Percentiles rank a stretch among this genome's conserved stretches.
phyloP scores from a whole-genome alignment of 768 basidiomycete species.

The Pleurotus ostreatus region DNA sequence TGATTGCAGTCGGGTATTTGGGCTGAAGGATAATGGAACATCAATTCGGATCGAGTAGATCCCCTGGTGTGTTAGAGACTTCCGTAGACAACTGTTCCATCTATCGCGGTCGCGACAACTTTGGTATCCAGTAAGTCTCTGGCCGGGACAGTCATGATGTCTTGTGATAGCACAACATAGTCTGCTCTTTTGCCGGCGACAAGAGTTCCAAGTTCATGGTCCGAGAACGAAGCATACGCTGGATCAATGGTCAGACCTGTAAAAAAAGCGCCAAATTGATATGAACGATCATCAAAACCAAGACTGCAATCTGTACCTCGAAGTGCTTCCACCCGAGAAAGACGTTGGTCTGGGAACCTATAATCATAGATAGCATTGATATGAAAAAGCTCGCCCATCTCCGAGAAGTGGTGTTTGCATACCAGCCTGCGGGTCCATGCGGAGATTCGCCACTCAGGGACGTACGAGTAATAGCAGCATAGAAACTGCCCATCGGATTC shows the following conservation, averaged over 20 bases:
- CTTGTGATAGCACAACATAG: slow-evolving; percentile 76
- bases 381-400: background rate
- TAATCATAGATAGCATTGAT: background rate
- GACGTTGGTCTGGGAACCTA: slow-evolving; percentile 81
- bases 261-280: background rate
- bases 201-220: slow-evolving; percentile 70
- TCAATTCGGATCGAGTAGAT: background rate
- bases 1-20: background rate
- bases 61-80: slow-evolving; percentile 16
- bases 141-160: slow-evolving; percentile 68
- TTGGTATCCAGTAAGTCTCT: slow-evolving; percentile 61
- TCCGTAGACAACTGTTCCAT: slow-evolving; percentile 53
- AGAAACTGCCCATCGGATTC: slow-evolving; percentile 82
- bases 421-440: slow-evolving; percentile 84
- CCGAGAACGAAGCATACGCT: slow-evolving; percentile 84
- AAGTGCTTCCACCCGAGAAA: slow-evolving; percentile 75
- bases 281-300: background rate
- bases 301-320: slow-evolving; percentile 38
- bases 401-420: slow-evolving; percentile 17
- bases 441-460: slow-evolving; percentile 71
- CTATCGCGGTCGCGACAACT: slow-evolving; percentile 75
- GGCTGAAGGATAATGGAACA: background rate
- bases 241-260: slow-evolving; percentile 84
- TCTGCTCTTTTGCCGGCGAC: slow-evolving; percentile 79
- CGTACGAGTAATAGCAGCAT: slow-evolving; percentile 81